Conservation (phyloP, 2,329 filamentous ascomycete species). For the Metarhizium rileyi region DNA sequence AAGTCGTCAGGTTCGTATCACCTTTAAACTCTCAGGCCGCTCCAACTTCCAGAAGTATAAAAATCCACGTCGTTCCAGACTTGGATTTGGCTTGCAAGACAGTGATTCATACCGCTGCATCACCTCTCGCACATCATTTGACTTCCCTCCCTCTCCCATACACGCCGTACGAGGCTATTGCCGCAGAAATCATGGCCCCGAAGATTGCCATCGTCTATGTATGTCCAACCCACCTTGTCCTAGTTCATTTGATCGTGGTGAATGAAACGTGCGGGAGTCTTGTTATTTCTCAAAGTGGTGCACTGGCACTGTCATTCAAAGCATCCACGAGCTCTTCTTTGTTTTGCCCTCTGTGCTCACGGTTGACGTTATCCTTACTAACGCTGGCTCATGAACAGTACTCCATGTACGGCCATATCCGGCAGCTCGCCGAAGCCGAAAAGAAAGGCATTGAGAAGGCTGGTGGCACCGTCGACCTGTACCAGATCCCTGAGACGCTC, state of each 20-base stretch:
- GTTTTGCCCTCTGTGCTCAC: neutral
- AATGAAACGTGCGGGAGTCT: neutral
- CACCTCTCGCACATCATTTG: neutral
- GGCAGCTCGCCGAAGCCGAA: slow-evolving; percentile 76
- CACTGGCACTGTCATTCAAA: too few relatives aligned
- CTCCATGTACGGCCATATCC: slow-evolving; percentile 90
- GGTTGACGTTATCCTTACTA: neutral
- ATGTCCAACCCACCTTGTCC: slow-evolving; percentile 28
- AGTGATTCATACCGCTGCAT: neutral
- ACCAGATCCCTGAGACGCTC: slow-evolving; percentile 85
- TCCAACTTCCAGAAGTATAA: neutral
- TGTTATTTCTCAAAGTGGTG: too few relatives aligned
- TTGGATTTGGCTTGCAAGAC: neutral
- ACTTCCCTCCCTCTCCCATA: neutral
- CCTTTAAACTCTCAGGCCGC: neutral
- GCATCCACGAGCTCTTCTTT: too few relatives aligned
- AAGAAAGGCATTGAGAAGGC: slow-evolving; percentile 82
- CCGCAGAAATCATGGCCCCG: slow-evolving; percentile 59
- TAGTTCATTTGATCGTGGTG: neutral
- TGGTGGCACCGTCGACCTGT: slow-evolving; percentile 73
- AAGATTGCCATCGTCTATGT: slow-evolving; percentile 89
- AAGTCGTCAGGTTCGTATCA: too few relatives aligned
- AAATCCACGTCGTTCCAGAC: neutral
- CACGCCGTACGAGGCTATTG: neutral
- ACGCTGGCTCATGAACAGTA: slow-evolving; percentile 44